Percentiles rank a stretch among this genome's conserved stretches.
phyloP scores from a whole-genome alignment of 2,329 filamentous ascomycete species.

The Sclerotiophoma versabilis region DNA sequence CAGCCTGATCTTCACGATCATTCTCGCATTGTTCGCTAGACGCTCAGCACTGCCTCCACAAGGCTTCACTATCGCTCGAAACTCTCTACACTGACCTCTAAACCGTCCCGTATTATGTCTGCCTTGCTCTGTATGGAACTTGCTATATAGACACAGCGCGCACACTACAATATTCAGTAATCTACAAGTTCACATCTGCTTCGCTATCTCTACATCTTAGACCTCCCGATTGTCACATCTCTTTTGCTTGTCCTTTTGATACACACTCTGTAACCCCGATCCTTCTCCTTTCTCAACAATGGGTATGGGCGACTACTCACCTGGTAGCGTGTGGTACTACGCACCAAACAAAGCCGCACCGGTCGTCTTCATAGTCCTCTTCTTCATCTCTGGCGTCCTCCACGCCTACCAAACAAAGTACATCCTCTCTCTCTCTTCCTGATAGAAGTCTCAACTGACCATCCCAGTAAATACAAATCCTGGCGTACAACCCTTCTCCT shows the following conservation, averaged over 20 bases:
- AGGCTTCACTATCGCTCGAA: background rate
- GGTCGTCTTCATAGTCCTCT: constrained; percentile 60
- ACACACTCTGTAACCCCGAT: background rate
- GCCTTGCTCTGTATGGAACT: background rate
- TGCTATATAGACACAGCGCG: background rate
- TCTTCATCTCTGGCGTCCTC: constrained; percentile 54
- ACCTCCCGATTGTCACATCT: background rate
- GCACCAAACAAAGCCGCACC: constrained; percentile 63
- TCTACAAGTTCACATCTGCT: background rate
- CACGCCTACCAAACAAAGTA: constrained; percentile 66
- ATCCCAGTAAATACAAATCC: constrained; percentile 60
- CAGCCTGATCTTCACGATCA: constrained; percentile 4
- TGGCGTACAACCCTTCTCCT: constrained; percentile 64
- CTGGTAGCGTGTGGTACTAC: constrained; percentile 53
- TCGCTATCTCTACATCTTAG: too few species aligned
- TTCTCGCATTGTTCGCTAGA: background rate
- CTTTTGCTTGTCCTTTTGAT: background rate
- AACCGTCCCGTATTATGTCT: background rate
- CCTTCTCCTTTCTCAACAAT: constrained; percentile 23
- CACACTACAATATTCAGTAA: background rate
- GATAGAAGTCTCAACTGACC: background rate
- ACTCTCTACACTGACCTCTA: background rate
- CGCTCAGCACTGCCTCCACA: constrained; percentile 1
- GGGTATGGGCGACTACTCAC: constrained; percentile 44
- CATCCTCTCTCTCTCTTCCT: constrained; percentile 31